Evolutionary conservation across 768 basidiomycete species (phyloP).

Genomic region (Pleurotus sapidus): DNA sequence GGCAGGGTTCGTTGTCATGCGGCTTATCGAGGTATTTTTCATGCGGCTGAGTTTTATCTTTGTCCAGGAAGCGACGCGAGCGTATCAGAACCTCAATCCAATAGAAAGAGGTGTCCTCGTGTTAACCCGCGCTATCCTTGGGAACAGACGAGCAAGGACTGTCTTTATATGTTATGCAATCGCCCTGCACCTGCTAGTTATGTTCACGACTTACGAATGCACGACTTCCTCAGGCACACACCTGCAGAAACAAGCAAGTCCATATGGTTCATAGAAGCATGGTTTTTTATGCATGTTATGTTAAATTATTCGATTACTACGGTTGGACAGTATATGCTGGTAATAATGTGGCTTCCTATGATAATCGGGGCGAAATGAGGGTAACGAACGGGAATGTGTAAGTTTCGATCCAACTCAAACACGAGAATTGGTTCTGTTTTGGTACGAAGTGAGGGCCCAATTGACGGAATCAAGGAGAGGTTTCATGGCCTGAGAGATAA

Average conservation of each 20-base stretch:
- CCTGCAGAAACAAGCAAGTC: constrained; percentile 49
- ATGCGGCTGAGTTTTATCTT: constrained; percentile 3
- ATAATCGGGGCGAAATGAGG: constrained; percentile 10
- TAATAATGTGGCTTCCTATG: constrained; percentile 13
- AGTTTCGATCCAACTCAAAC: constrained; percentile 12
- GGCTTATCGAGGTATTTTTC: not conserved
- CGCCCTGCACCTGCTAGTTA: constrained; percentile 74
- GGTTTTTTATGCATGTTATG: constrained; percentile 11
- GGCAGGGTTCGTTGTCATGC: constrained; percentile 66
- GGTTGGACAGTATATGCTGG: constrained; percentile 9
- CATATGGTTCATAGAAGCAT: constrained; percentile 32
- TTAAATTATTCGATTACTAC: constrained; percentile 10
- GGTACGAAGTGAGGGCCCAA: constrained; percentile 64
- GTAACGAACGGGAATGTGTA: not conserved
- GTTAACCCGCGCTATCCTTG: constrained; percentile 82
- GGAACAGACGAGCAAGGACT: constrained; percentile 86
- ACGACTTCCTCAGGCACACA: constrained; percentile 48
- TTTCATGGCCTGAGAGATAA: constrained; percentile 61
- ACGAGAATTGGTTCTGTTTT: constrained; percentile 15
- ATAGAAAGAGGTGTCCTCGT: constrained; percentile 85
- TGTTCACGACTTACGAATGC: constrained; percentile 78
- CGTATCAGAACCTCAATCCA: constrained; percentile 88
- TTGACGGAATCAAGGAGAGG: constrained; percentile 72
- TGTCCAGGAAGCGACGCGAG: constrained; percentile 87
- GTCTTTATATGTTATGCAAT: constrained; percentile 88